Percentiles rank a stretch among this genome's conserved stretches.
Conservation (phyloP, 1,284 basidiomycete species). For the Apiotrichum domesticum region DNA sequence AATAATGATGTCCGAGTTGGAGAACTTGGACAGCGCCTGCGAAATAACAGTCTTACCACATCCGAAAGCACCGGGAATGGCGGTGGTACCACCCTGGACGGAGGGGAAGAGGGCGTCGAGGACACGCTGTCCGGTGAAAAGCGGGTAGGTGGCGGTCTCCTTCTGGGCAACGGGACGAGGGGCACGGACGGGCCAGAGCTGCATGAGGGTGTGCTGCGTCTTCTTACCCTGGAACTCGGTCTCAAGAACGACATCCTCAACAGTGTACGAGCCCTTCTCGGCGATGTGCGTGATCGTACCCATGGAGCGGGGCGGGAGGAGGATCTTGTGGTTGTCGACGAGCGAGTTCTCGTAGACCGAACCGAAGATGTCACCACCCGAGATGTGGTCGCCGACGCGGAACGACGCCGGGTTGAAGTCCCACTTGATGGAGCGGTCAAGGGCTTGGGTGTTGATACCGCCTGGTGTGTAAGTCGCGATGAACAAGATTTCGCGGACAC, state of each 20-base stretch:
- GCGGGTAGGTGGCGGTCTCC: conserved; percentile 83
- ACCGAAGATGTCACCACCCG: conserved; percentile 95
- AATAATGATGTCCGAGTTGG: conserved; percentile 98
- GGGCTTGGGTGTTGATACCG: conserved; percentile 94
- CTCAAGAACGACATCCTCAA: conserved; percentile 93
- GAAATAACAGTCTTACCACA: conserved; percentile 97
- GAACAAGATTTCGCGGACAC: too few relatives aligned
- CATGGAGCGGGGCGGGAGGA: conserved; percentile 87
- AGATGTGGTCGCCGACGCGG: conserved; percentile 92
- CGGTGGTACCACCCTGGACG: conserved; percentile 97
- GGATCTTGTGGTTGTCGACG: conserved; percentile 93
- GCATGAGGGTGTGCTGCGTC: conserved; percentile 92
- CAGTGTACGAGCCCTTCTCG: conserved; percentile 88
- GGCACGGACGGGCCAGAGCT: conserved; percentile 97
- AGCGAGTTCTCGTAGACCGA: conserved; percentile 95
- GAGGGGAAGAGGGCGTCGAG: conserved; percentile 97
- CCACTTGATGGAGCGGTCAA: conserved; percentile 85
- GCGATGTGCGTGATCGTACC: conserved; percentile 92
- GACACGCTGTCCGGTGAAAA: conserved; percentile 95
- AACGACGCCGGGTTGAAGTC: conserved; percentile 86
- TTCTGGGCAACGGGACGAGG: conserved; percentile 93
- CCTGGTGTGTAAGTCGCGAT: neutral
- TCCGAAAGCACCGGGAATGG: conserved; percentile 98
- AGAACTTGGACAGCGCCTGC: conserved; percentile 94
- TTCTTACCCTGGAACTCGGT: conserved; percentile 97